Evolutionary conservation across 2,329 filamentous ascomycete species (phyloP).

Genomic region (Metarhizium sp.): DNA sequence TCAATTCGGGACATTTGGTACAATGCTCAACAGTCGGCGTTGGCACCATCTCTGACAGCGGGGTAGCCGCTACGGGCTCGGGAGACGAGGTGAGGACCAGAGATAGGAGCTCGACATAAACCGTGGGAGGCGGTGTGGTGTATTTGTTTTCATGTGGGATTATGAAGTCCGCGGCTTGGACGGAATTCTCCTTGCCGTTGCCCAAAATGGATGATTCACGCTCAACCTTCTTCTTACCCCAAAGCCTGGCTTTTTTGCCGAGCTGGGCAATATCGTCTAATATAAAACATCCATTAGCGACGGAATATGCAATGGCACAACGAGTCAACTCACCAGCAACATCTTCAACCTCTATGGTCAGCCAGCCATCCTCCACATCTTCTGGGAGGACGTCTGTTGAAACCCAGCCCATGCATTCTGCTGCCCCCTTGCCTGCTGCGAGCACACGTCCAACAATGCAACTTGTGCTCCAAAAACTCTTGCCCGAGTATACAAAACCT

Average conservation of each 20-base stretch:
- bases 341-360: conserved; percentile 47
- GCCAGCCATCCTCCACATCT: conserved; percentile 45
- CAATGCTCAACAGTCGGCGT: conserved; percentile 28
- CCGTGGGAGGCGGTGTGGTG: conserved; percentile 34
- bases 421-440: conserved; percentile 50
- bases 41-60: conserved; percentile 29
- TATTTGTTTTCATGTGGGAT: conserved; percentile 50
- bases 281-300: not conserved
- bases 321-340: conserved; percentile 34
- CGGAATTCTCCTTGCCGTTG: conserved; percentile 41
- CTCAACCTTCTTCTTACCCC: conserved; percentile 51
- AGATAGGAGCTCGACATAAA: conserved; percentile 39
- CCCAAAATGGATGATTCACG: conserved; percentile 52
- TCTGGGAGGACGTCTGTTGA: conserved; percentile 49
- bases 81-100: conserved; percentile 37
- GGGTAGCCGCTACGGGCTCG: conserved; percentile 35
- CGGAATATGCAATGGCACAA: conserved; percentile 1
- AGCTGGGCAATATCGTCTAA: conserved; percentile 39
- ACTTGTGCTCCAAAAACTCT: conserved; percentile 61
- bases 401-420: conserved; percentile 61
- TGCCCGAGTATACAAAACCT: conserved; percentile 53
- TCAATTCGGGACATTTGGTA: conserved; percentile 21
- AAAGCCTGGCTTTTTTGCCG: conserved; percentile 48
- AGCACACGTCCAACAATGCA: conserved; percentile 57
- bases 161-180: conserved; percentile 53